These are phyloP conservation scores for Fragaria iinumae DNA, from an alignment of 306 rosid genomes.

Conservation along the genomic window DNA sequence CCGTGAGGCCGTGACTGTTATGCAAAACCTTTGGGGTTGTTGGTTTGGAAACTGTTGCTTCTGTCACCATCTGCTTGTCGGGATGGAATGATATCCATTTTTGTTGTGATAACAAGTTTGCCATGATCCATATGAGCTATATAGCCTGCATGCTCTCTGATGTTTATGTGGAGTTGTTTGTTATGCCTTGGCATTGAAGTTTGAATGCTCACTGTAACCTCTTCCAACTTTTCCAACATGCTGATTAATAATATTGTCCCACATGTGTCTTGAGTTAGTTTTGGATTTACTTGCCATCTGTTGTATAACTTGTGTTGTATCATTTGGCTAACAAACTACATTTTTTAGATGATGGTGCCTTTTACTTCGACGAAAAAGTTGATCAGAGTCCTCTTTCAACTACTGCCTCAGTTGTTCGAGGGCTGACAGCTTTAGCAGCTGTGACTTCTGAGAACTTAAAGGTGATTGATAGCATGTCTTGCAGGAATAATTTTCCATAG, in stretches of 20 bases:
- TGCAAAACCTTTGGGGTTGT: not conserved
- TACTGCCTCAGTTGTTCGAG: conserved; percentile 89
- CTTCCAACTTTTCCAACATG: not conserved
- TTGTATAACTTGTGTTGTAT: not conserved
- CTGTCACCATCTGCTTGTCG: not conserved
- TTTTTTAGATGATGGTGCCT: conserved; percentile 79
- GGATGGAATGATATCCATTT: not conserved
- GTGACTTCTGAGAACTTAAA: conserved; percentile 68
- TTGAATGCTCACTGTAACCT: not conserved
- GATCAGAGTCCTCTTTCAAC: conserved; percentile 79
- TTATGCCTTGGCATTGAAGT: not conserved
- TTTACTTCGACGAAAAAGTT: conserved; percentile 83
- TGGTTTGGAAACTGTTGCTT: not conserved
- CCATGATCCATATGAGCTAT: not conserved
- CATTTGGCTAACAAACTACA: conserved; percentile 19
- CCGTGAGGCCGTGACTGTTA: not conserved
- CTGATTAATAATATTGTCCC: not conserved
- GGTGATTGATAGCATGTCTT: conserved; percentile 42
- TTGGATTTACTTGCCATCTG: not conserved
- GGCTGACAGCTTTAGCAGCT: conserved; percentile 68
- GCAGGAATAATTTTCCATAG: not conserved
- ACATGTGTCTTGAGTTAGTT: not conserved
- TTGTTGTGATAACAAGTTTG: conserved; percentile 8
- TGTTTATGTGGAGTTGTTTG: conserved; percentile 2
- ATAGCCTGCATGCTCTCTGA: conserved; percentile 1